Base-by-base conservation (phyloP, 1,284 basidiomycete genomes). In the Sanghuangporus weigelae region DNA sequence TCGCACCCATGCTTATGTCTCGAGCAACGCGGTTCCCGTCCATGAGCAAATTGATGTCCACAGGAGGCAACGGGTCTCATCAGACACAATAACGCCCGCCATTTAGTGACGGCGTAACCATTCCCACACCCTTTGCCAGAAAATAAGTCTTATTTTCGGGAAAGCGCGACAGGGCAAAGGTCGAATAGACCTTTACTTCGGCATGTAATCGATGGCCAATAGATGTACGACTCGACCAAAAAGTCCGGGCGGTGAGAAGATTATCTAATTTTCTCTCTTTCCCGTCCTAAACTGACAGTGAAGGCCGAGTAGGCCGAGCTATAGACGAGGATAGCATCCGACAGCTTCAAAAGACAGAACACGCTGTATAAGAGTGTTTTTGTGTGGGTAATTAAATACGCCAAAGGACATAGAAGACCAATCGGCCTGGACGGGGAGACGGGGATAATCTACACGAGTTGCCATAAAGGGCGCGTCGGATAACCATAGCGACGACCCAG, bases 401-500 rank as follows among this genome's bases (percentile, higher is more conserved):
- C 16, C 31, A 54, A n/a, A 42, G 23, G 40, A 14, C 36, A 31
- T 56, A 40, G 26, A 57, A 40, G 49, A 59, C 12, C 31, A 48
- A 38, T 36, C 62, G 62, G 62, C 56, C 62, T 51, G 39, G 19
- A 16, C 62, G 62, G 62, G 56, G 62, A 63, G 56, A 63, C 48
- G 44, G 35, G 23, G 48, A 16, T 19, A 10, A 26, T 36, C 56
- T 12, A 46, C 11, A 26, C 39, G 39, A 56, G 60, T 61, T 55
- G 35, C 60, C 60, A 61, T 54, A 56, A 26, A 12, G 50, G 51
- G 44, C 35, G 11, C 40, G 31, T 31, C 31, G 44, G n/a, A 59
- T 57, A 44, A 44, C 62, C 62, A 59, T 63, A 63, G 54, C 62
- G 54, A 54, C 63, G 59, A 64, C 59, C 63, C 63, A 40, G 16